Base-by-base conservation (phyloP, 345 rosid species). In the Arabis hirsuta region DNA sequence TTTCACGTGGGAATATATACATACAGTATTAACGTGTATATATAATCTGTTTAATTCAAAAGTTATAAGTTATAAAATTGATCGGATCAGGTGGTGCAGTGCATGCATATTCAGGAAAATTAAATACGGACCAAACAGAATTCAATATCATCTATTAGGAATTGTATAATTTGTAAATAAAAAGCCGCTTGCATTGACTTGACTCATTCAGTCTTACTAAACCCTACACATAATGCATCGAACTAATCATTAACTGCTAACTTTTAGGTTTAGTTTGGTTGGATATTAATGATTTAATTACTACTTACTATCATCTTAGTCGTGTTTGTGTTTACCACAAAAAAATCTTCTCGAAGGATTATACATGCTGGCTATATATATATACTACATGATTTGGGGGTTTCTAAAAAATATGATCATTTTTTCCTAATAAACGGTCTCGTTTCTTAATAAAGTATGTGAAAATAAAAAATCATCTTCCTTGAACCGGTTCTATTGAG, bases 121-220 rank as follows among this genome's bases (percentile, higher is more conserved):
- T 26, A n/a, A 51, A n/a, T 44, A 44, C 63, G 45, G 45, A 55
- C 29, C 45, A 53, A 65, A 6, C 14, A 50, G 5, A 38, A 24
- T 13, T 52, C 16, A 39, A 14, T 52, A 4, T 65, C 7, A 52
- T 38, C 24, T 13, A 13, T 31, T 1, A 3, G 38, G 24, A 9
- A 2, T 36, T 1, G 14, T 58, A 27, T 16, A 6, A 13, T 47
- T 12, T 26, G 22, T 9, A 44, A 50, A 61, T 3, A 52, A 43
- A 62, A 62, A 54, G 39, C 27, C 29, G 22, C 47, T 38, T 46
- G 71, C 61, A 66, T 73, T 66, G 73, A 73, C 67, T 73, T 73
- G 72, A 58, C 78, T 31, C 27, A 12, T 45, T 66, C 67, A 38
- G 72, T 48, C 60, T 66, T 56, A 55, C 38, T 55, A 46, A 34